Evolutionary conservation across 139 green algal species (phyloP).

Genomic region (Picochlorum sp.): DNA sequence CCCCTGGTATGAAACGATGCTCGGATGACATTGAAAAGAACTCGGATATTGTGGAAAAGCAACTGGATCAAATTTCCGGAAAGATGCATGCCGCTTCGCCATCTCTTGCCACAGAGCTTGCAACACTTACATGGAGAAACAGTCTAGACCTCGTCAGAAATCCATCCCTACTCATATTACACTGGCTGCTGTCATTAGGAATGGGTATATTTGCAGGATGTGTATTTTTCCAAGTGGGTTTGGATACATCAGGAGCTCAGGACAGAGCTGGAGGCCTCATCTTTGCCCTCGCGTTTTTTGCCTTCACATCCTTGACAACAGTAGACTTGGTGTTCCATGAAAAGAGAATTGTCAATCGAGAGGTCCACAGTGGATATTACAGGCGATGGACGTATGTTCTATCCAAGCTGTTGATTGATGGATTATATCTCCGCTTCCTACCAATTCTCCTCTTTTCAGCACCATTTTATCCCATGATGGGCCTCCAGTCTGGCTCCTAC

Average conservation of each 20-base stretch:
- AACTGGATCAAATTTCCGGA: background rate
- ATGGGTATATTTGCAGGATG: constrained; percentile 54
- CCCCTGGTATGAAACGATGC: background rate
- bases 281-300: constrained; percentile 66
- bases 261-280: constrained; percentile 60
- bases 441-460: constrained; percentile 48
- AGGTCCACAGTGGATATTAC: constrained; percentile 51
- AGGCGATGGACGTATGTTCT: constrained; percentile 42
- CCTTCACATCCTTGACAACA: constrained; percentile 64
- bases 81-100: background rate
- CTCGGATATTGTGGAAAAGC: constrained; percentile 9
- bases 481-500: constrained; percentile 5
- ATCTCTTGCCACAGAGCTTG: constrained; percentile 36
- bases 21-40: background rate
- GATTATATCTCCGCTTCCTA: constrained; percentile 58
- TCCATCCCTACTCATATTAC: constrained; percentile 52
- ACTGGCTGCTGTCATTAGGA: constrained; percentile 39
- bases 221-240: constrained; percentile 52
- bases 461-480: constrained; percentile 64
- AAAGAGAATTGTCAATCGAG: constrained; percentile 40
- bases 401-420: constrained; percentile 60
- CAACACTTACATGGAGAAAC: constrained; percentile 56
- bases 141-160: constrained; percentile 59
- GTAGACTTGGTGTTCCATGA: constrained; percentile 61
- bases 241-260: constrained; percentile 52